Evolutionary conservation across 2,329 filamentous ascomycete genomes (phyloP).

Genomic region (Cordyceps cateniannulata): DNA sequence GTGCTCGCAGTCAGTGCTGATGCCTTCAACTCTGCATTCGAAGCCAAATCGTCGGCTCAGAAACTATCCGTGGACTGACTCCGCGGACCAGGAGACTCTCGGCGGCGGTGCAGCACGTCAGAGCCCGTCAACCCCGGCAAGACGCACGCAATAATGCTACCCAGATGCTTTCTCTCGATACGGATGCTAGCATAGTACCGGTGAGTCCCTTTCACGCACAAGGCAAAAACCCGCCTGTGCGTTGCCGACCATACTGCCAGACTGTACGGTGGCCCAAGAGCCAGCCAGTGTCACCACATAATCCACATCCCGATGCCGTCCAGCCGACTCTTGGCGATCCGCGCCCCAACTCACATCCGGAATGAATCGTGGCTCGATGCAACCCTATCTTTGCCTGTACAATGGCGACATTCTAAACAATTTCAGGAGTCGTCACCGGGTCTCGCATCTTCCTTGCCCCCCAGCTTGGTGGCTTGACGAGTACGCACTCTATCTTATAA

Average conservation of each 20-base stretch:
- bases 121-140: not conserved
- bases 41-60: not conserved
- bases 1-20: not conserved
- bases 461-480: not conserved
- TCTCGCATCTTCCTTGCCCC: not conserved
- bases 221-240: not conserved
- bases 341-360: not conserved
- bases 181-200: not conserved
- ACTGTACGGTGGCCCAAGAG: not conserved
- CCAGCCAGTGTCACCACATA: not conserved
- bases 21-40: not conserved
- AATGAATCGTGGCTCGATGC: not conserved
- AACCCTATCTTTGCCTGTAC: not conserved
- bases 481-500: not conserved
- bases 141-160: not conserved
- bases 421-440: not conserved
- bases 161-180: no score
- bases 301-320: not conserved
- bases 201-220: not conserved
- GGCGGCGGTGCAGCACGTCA: not conserved
- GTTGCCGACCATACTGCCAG: not conserved
- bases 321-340: slow-evolving; percentile 4
- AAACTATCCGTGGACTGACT: not conserved
- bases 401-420: not conserved
- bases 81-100: not conserved